These are phyloP conservation scores for Periglandula ipomoeae DNA, from an alignment of 2,329 filamentous ascomycete species.

Conservation along the genomic window DNA sequence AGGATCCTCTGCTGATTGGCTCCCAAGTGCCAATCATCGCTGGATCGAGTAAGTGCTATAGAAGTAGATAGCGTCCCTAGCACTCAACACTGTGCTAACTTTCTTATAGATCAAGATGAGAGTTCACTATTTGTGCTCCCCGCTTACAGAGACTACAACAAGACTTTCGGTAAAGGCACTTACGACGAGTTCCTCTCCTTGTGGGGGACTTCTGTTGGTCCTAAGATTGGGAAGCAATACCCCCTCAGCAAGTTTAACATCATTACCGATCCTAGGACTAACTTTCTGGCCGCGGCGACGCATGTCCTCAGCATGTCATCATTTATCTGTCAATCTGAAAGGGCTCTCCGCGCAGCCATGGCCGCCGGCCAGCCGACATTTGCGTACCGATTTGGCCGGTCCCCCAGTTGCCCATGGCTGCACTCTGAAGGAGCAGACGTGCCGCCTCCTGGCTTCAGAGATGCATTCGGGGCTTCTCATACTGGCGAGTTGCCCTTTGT, in stretches of 20 bases:
- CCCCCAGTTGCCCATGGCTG: slow-evolving; percentile 12
- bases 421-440: slow-evolving; percentile 3
- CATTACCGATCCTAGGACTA: slow-evolving; percentile 4
- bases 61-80: too few species aligned
- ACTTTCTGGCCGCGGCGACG: slow-evolving; percentile 8
- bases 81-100: too few species aligned
- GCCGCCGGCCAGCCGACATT: slow-evolving; percentile 8
- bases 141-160: background rate
- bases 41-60: slow-evolving; percentile 1
- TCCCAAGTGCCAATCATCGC: slow-evolving; percentile 11
- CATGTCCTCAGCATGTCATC: slow-evolving; percentile 9
- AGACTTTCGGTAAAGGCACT: slow-evolving; percentile 8
- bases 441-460: slow-evolving; percentile 1
- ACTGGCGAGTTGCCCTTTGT: slow-evolving; percentile 11
- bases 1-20: slow-evolving; percentile 4
- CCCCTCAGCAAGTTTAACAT: slow-evolving; percentile 11
- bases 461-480: slow-evolving; percentile 10
- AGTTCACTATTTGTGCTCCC: slow-evolving; percentile 10
- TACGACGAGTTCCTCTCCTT: slow-evolving; percentile 9
- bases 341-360: slow-evolving; percentile 8
- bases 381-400: slow-evolving; percentile 11
- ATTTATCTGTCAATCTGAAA: slow-evolving; percentile 10
- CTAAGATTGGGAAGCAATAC: too few species aligned
- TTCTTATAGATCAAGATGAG: slow-evolving; percentile 10
- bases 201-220: slow-evolving; percentile 8